Base-by-base conservation (phyloP, 352 stramenopile genomes). In the Pythium coloratum region DNA sequence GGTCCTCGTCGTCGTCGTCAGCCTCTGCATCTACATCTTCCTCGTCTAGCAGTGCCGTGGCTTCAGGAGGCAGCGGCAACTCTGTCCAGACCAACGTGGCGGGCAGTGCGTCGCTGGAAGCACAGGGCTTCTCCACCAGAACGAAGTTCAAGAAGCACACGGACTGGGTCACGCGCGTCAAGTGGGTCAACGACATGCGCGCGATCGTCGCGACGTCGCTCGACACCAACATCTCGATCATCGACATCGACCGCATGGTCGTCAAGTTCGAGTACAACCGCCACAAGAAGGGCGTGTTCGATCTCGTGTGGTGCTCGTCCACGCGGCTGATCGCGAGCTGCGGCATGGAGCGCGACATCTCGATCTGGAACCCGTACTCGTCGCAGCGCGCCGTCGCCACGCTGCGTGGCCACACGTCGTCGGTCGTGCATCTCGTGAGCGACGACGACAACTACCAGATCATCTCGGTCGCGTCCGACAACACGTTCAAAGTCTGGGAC, bases 361-460 rank as follows among this genome's bases (percentile, higher is more conserved):
- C 91, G 47, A 89, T 97, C 38, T 97, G 89, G 89, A 97, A 95
- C 62, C 88, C 89, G 50, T 97, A 95, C 75, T 94, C 86, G 18
- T 95, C 87, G 20, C 86, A 91, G 53, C 81, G 84, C 44, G 82
- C 86, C 3, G 86, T 90, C 14, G 85, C 80, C 1, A 93, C 81
- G 1, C 76, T 93, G 13, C 78, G 82, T 4, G 85, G 85, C 12
- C 84, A 94, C 67, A 91, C 82, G 16, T 89, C 82, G 30, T 92
- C 80, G 3, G 83, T 95, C 20, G 54, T 91, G 28, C 86, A 94
- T 57, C 71, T 95, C 14, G 81, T 82, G 7, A 89, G 82, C 36
- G 87, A 94, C 34, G 86, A 95, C 51, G 85, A 90, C 49, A 93
- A 95, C 53, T 91, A 90, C 60, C 84, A 95, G 62, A 81, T 94